Conservation (phyloP, 176 grass and related monocot species). For the Aegilops speltoides region DNA sequence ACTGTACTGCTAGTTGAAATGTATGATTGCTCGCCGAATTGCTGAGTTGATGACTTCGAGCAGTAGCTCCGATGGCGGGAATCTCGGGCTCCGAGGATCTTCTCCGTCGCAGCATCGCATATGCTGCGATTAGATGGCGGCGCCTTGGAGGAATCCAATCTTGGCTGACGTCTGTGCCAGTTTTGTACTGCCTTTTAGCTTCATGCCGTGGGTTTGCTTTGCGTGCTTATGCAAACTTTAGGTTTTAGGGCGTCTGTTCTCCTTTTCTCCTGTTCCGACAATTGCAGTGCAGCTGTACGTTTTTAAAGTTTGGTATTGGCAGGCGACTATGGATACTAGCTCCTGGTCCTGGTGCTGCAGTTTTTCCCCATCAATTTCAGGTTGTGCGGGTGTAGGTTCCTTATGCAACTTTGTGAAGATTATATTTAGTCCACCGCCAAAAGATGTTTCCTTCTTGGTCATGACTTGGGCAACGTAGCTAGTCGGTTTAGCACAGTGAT, state of each 20-base stretch:
- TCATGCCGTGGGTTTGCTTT: background rate
- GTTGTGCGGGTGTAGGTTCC: background rate
- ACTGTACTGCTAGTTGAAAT: background rate
- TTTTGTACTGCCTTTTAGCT: background rate
- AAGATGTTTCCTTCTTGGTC: background rate
- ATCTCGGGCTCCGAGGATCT: background rate
- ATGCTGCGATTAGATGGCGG: background rate
- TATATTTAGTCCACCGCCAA: background rate
- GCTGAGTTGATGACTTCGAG: background rate
- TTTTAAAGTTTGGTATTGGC: background rate
- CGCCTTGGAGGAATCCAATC: background rate
- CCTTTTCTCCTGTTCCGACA: background rate
- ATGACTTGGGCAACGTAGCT: background rate
- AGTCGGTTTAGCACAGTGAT: background rate
- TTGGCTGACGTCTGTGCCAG: background rate
- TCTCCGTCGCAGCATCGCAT: background rate
- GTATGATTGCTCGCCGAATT: slow-evolving; percentile 15
- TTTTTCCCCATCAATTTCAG: background rate
- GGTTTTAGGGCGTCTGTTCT: background rate
- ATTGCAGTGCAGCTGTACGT: background rate
- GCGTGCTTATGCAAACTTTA: background rate
- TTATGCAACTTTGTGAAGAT: background rate
- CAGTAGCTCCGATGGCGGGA: background rate
- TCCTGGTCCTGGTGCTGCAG: background rate
- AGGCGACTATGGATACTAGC: background rate